Evolutionary conservation across 331 rosid genomes (phyloP), one percentile per base, ranked within the genome.

Genomic region (Cydonia oblonga): DNA sequence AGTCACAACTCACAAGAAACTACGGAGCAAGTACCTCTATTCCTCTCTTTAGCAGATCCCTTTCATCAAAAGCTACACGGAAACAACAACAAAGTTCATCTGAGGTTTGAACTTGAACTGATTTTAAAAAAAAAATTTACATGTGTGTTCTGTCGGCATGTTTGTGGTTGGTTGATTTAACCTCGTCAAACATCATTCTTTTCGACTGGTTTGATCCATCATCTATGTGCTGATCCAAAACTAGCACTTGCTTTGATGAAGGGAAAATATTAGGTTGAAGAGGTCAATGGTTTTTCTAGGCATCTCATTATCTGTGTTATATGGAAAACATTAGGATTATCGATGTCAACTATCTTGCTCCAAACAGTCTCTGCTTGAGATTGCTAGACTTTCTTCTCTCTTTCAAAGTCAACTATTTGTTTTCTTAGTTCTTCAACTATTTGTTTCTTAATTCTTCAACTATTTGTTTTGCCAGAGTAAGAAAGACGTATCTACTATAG

Each of bases 401-500:
- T n/a, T n/a, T n/a, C n/a, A n/a, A n/a, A n/a, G n/a, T n/a, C 46
- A 11, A 12, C 46, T 40, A 0, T 40, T 40, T 15, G 46, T n/a
- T 40, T 40, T 40, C 46, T 40, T 40, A 40, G 3, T 40, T 40
- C 5, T 4, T 40, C 46, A 11, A 12, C 46, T 40, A 0, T 40
- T 40, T 15, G 46, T 40, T 40, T 40, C 46, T 40, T 40, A 40
- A 11, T 40, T 40, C 5, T 4, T 40, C 46, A 40, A 40, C 46
- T 11, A 40, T 40, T 40, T 40, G 28, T 70, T 16, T 69, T 85
- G 76, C 62, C 88, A 95, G 99, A 71, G 79, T 59, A 88, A 83
- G 83, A 95, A 91, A 76, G 99, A 90, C n/a, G 28, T 95, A 73
- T 70, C 96, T n/a, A 89, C 87, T 3, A 81, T 84, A 58, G 96